Evolutionary conservation across 23 red algal species (phyloP).

Genomic region (Gracilariopsis chorda): DNA sequence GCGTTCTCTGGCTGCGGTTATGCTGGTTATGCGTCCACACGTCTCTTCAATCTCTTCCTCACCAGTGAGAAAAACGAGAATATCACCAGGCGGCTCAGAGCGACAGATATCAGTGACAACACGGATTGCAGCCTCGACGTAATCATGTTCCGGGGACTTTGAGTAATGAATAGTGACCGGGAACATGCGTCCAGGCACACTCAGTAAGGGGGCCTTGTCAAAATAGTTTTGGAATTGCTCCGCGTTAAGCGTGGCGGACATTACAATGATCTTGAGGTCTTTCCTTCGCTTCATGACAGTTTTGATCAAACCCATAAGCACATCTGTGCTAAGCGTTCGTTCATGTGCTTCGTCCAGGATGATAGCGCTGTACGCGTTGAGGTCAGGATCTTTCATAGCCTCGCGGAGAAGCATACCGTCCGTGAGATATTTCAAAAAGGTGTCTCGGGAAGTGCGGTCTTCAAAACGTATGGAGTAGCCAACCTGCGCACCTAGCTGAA

Average conservation of each 20-base stretch:
- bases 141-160: constrained; percentile 75
- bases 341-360: constrained; percentile 99
- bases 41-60: constrained; percentile 98
- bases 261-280: constrained; percentile 91
- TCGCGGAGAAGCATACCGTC: constrained; percentile 99
- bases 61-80: constrained; percentile 94
- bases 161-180: constrained; percentile 86
- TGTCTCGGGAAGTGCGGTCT: constrained; percentile 66
- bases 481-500: constrained; percentile 73
- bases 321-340: constrained; percentile 93
- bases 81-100: constrained; percentile 79
- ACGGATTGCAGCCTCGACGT: constrained; percentile 78
- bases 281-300: constrained; percentile 33
- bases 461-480: constrained; percentile 97
- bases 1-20: not conserved
- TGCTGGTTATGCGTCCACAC: constrained; percentile 48
- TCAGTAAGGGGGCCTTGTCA: constrained; percentile 80
- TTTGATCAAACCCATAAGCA: constrained; percentile 97
- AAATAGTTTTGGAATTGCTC: constrained; percentile 91
- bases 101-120: constrained; percentile 69
- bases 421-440: constrained; percentile 89
- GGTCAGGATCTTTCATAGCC: constrained; percentile 73
- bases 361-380: constrained; percentile 69
- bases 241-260: constrained; percentile 93
- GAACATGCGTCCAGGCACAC: constrained; percentile 87